Evolutionary conservation across 2,329 filamentous ascomycete genomes (phyloP), one percentile per base, ranked within the genome.

Genomic region (Xenosphaeropsis pyriputrescens): DNA sequence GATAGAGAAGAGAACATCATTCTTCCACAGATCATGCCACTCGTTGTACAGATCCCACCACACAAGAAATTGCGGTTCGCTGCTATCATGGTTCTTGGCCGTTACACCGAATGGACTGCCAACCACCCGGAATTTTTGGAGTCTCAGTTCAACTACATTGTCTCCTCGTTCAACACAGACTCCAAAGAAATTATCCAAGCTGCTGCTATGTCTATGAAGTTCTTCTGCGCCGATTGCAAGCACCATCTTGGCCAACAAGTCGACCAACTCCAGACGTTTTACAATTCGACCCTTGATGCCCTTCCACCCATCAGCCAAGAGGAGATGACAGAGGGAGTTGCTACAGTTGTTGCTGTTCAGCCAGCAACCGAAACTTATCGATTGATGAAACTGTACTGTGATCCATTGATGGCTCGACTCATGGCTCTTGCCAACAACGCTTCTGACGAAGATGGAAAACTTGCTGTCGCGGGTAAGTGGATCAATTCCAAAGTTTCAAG

Each of bases 61-160:
- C 91, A 98, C 51, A 85, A 96, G 60, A 98, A 96, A 64, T 72
- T 98, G n/a, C 85, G 88, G 6, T 98, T 98, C 60, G 89, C 93
- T 44, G 89, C 89, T 5, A 94, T 96, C 52, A 95, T 98, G 86
- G 88, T 93, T 3, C 72, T 98, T 16, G 91, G 86, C 29, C 75
- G 91, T 44, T 98, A 98, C 55, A 98, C 93, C 0, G 89, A 96
- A 58, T 98, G 91, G 91, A 98, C 93, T 0, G 77, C 91, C 5
- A 78, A 85, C 35, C 91, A 98, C 52, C 85, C 89, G 0, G 85
- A 95, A 41, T 93, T 89, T 34, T 68, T 98, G 7, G 83, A 94
- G 57, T 72, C 84, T 7, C 91, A 98, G 58, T 83, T 98, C 54
- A 86, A 85, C 51, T 98, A 93, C 60, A 93, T 98, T 51, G 88